Conservation (phyloP, 305 asterid species). For the Fraxinus albicans region DNA sequence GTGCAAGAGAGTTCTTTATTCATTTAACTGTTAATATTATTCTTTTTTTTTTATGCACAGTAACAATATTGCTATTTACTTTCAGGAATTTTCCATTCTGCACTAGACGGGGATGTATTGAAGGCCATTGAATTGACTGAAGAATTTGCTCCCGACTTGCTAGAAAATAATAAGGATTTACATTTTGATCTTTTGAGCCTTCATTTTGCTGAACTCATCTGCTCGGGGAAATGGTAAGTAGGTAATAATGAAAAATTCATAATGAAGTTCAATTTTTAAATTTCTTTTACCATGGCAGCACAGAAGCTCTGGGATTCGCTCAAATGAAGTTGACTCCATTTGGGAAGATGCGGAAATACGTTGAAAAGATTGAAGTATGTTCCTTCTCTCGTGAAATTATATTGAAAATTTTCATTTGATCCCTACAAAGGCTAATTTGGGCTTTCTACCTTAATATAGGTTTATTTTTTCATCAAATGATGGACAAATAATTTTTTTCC, state of each 20-base stretch:
- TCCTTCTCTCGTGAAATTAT: not conserved
- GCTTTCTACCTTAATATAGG: not conserved
- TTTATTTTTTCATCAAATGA: not conserved
- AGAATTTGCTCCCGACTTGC: conserved; percentile 65
- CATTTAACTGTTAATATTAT: not conserved
- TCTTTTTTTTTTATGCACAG: not conserved
- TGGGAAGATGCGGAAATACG: conserved; percentile 70
- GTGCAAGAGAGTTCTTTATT: not conserved
- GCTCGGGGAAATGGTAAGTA: conserved; percentile 70
- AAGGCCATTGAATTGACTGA: conserved; percentile 82
- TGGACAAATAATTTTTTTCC: not conserved
- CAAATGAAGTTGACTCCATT: conserved; percentile 70
- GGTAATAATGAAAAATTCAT: not conserved
- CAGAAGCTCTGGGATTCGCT: conserved; percentile 88
- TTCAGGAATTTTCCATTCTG: conserved; percentile 68
- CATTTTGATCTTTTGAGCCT: conserved; percentile 89
- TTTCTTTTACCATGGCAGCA: conserved; percentile 54
- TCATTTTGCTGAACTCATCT: conserved; percentile 73
- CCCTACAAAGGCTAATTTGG: not conserved
- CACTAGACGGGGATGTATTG: conserved; percentile 59
- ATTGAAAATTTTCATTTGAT: not conserved
- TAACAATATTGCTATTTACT: conserved; percentile 6
- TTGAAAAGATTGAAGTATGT: conserved; percentile 75
- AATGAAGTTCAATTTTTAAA: conserved; percentile 17
- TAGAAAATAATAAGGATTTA: conserved; percentile 74